A percentile compares a stretch with the other conserved stretches of the same genome.
phyloP scores from a whole-genome alignment of 129 eudicot species.

The Tagetes patula region DNA sequence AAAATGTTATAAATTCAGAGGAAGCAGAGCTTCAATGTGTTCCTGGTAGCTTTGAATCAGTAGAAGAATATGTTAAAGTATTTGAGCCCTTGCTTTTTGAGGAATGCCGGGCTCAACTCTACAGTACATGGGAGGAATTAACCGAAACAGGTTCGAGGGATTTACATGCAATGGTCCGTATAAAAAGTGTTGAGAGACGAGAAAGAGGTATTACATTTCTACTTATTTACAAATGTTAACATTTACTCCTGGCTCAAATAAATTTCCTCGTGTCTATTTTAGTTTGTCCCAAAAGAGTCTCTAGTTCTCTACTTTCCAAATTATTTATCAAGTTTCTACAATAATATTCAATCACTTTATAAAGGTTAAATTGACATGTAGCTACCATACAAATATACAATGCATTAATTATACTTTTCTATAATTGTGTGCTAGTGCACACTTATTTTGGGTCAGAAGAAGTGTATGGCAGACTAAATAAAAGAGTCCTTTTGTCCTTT shows the following conservation, averaged over 20 bases:
- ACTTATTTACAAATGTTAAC: background rate
- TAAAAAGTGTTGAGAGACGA: constrained; percentile 77
- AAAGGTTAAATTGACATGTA: background rate
- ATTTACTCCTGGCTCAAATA: background rate
- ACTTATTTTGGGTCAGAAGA: background rate
- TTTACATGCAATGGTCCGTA: constrained; percentile 68
- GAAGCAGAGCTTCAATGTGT: constrained; percentile 94
- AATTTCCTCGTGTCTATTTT: background rate
- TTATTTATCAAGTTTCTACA: background rate
- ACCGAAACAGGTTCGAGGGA: constrained; percentile 62
- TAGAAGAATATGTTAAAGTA: constrained; percentile 40
- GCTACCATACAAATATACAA: background rate
- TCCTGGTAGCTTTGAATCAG: constrained; percentile 92
- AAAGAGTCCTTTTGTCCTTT: background rate
- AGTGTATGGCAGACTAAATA: background rate
- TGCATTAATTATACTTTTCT: background rate
- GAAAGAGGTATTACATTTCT: constrained; percentile 68
- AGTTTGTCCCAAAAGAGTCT: background rate
- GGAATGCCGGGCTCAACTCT: constrained; percentile 96
- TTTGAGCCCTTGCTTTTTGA: constrained; percentile 98
- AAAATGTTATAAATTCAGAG: constrained; percentile 54
- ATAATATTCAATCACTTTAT: background rate
- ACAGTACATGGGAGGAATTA: constrained; percentile 96
- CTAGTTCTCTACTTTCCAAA: background rate
- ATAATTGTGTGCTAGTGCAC: background rate